A percentile compares a stretch with the other conserved stretches of the same genome.
phyloP scores from a whole-genome alignment of 2,329 filamentous ascomycete species.

The Didymella lethalis region DNA sequence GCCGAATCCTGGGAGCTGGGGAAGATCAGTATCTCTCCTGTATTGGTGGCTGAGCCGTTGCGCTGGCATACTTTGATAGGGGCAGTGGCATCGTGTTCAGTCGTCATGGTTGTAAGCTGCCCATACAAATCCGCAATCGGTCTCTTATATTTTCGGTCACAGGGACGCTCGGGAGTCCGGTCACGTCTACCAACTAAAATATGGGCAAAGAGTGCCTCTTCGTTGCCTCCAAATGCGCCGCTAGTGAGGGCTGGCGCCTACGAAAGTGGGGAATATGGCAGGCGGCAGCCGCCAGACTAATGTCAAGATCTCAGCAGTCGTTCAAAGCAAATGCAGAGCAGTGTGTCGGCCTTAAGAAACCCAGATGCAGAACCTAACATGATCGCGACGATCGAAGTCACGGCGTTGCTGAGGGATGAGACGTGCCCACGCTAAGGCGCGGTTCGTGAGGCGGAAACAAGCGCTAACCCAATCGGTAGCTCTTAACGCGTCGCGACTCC shows the following conservation, averaged over 20 bases:
- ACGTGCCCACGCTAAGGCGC: neutral
- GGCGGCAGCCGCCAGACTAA: neutral
- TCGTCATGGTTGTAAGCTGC: neutral
- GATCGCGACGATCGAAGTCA: neutral
- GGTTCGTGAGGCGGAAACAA: neutral
- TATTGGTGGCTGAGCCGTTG: neutral
- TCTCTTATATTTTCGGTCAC: neutral
- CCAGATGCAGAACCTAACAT: neutral
- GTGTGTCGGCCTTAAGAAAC: neutral
- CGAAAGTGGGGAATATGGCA: neutral
- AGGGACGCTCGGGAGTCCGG: neutral
- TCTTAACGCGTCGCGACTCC: conserved; percentile 34
- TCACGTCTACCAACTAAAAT: neutral
- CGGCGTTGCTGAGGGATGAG: neutral
- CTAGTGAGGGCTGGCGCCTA: conserved; percentile 2
- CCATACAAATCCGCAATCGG: neutral
- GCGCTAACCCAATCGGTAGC: conserved; percentile 18
- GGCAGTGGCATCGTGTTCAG: neutral
- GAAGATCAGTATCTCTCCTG: conserved; percentile 40
- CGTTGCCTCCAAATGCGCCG: neutral
- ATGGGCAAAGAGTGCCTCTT: neutral
- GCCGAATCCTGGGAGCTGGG: conserved; percentile 16
- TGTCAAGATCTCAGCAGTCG: neutral
- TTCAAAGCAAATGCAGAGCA: neutral
- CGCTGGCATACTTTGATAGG: conserved; percentile 2